Conservation (phyloP, 805 yeast genomes). For the Kazachstania martiniae region DNA sequence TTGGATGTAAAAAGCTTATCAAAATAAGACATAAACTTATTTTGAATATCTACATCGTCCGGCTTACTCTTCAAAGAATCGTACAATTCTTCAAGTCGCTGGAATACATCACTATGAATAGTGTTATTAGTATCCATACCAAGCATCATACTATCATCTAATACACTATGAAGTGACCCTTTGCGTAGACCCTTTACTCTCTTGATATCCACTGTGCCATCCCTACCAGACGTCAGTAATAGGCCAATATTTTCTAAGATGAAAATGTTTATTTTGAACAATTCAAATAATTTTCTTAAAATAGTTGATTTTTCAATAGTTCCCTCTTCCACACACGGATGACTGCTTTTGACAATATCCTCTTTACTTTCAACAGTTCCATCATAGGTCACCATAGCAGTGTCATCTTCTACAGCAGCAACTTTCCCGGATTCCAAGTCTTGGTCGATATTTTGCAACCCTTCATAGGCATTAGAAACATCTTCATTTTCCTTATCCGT, state of each 20-base stretch:
- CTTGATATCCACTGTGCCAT: constrained; percentile 29
- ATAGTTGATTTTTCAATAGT: too few species aligned
- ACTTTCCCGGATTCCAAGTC: too few species aligned
- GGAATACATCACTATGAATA: constrained; percentile 40
- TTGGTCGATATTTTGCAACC: too few species aligned
- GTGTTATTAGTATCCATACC: constrained; percentile 18
- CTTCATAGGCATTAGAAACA: too few species aligned
- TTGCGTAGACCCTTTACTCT: constrained; percentile 73
- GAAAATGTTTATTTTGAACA: constrained; percentile 40
- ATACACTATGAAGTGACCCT: constrained; percentile 29
- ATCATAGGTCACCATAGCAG: too few species aligned
- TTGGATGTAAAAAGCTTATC: constrained; percentile 21
- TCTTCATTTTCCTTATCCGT: too few species aligned
- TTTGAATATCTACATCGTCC: not conserved
- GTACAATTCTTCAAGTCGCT: constrained; percentile 14
- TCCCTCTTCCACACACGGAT: not conserved
- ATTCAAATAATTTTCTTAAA: constrained; percentile 21
- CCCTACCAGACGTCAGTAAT: constrained; percentile 27
- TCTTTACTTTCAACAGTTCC: constrained; percentile 18
- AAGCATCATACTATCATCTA: constrained; percentile 26
- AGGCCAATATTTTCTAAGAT: constrained; percentile 70
- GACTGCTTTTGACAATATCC: too few species aligned
- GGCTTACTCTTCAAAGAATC: constrained; percentile 7
- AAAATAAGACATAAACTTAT: constrained; percentile 3
- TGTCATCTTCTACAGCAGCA: too few species aligned